These are phyloP conservation scores for Sporisorium exsertum DNA, from an alignment of 1,284 basidiomycete species.

Conservation along the genomic window DNA sequence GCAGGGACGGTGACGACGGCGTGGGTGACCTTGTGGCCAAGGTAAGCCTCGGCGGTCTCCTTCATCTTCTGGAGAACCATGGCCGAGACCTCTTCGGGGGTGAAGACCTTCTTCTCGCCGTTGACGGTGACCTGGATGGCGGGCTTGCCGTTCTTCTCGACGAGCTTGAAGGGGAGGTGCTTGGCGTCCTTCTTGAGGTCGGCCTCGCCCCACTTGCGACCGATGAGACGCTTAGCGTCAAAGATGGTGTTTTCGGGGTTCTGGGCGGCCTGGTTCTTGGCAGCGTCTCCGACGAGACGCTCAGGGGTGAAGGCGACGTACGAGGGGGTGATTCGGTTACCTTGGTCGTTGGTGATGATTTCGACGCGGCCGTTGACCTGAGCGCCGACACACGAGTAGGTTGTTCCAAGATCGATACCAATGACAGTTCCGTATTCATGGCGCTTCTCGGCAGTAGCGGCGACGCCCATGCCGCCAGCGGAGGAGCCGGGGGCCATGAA, in stretches of 20 bases:
- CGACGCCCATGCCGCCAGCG: conserved; percentile 58
- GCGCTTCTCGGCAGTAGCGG: conserved; percentile 63
- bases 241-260: conserved; percentile 92
- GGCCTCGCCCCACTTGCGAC: conserved; percentile 72
- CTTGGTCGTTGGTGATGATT: conserved; percentile 72
- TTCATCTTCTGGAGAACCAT: conserved; percentile 99
- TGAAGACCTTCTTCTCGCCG: conserved; percentile 67
- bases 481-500: conserved; percentile 47
- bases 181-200: conserved; percentile 71
- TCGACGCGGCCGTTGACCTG: conserved; percentile 76
- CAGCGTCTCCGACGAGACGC: conserved; percentile 78
- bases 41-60: conserved; percentile 98
- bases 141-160: conserved; percentile 69
- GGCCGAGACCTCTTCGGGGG: conserved; percentile 87
- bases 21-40: conserved; percentile 95
- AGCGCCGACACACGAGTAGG: conserved; percentile 76
- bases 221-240: conserved; percentile 95
- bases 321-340: conserved; percentile 70
- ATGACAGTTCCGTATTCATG: conserved; percentile 86
- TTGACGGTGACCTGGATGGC: conserved; percentile 67
- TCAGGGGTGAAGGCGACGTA: conserved; percentile 73
- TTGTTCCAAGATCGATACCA: conserved; percentile 79
- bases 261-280: conserved; percentile 75
- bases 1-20: conserved; percentile 97
- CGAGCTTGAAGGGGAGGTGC: conserved; percentile 71